Base-by-base conservation (phyloP, 2,329 filamentous ascomycete species). In the Herpotrichia juniperi region DNA sequence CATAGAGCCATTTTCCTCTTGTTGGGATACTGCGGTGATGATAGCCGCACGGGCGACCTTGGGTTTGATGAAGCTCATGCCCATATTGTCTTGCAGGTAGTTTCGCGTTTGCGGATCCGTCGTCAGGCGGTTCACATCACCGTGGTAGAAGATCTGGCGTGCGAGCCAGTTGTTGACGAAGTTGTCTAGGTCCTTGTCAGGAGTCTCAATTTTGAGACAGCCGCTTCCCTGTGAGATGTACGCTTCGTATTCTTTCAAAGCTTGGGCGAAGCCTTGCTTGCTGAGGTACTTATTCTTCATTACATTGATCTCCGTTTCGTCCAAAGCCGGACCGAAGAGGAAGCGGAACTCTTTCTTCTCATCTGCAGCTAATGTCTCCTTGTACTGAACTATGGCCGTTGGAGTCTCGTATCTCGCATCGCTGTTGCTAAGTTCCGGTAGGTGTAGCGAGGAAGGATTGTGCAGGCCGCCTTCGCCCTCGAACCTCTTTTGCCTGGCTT, bases 21-120 rank as follows among this genome's bases (percentile, higher is more conserved):
- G 82, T 57, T 85, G 82, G 0, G 77, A 73, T 2, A 84, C 72
- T 0, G 81, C 77, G 1, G 67, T 80, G 34, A 82, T 42, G 50
- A 85, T 77, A 5, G 81, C 78, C 25, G 72, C 68, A 3, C 81
- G 78, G 17, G 81, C 73, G 1, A 81, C 78, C 3, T 73, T 64
- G 0, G 82, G 81, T 52, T 78, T 77, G 69, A 84, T 81, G 66
- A 78, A 84, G 43, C 77, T 78, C 82, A 85, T 85, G 50, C 82
- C 82, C 82, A 85, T 84, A 65, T 83, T 83, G 66, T 85, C 82
- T 61, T 85, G 82, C 2, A 85, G 67, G 58, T 83, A 85, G 60
- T 85, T 84, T 37, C 82, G 78, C 7, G 82, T 85, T 62, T 84
- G 82, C 17, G 82, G 82, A 61, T 84, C 82, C 0, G 82, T 84